Evolutionary conservation across 164 flowering plant species (phyloP), one percentile per base, ranked within the genome.

Genomic region (Tetrastigma voinierianum): DNA sequence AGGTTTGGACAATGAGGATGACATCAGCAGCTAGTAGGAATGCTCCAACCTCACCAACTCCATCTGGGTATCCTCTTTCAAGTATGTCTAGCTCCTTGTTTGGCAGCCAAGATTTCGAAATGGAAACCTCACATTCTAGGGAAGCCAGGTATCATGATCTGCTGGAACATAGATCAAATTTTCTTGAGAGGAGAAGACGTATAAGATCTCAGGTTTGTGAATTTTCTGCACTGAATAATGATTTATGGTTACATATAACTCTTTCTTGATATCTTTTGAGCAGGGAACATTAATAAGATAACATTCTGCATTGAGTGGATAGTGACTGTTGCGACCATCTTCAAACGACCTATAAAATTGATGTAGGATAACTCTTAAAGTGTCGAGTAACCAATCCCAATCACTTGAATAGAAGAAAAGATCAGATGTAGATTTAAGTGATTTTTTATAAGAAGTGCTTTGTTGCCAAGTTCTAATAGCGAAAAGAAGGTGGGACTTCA

Each of bases 171-270:
- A 82, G 97, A 70, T 84, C 96, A 43, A 84, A 85, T 79, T 91
- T 91, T 62, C 83, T 91, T 51, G 97, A 94, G 76, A 74, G 97
- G 66, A 80, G 97, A 72, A 84, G 96, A 80, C 81, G 97, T n/a
- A 87, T 94, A 83, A 84, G 97, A 82, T 91, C 98, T 68, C 98
- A 91, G 97, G 98, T 91, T 65, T 47, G 83, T 76, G 23, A 48
- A 13, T 20, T 71, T 70, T 66, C 55, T 65, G 14, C 51, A 19
- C 18, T 49, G 10, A 10, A 46, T 19, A 25, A 51, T 60, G 47
- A n/a, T 49, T 64, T 24, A 55, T 16, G 17, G 21, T 55, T 51
- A 18, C 3, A 55, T n/a, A n/a, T 3, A 51, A 25, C 13, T 24
- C 25, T 14, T 57, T 57, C 40, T 32, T 32, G 40, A 32, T 32